Evolutionary conservation across 148 eudicot genomes (phyloP), one percentile per base, ranked within the genome.

Genomic region (Fallopia convolvulus): DNA sequence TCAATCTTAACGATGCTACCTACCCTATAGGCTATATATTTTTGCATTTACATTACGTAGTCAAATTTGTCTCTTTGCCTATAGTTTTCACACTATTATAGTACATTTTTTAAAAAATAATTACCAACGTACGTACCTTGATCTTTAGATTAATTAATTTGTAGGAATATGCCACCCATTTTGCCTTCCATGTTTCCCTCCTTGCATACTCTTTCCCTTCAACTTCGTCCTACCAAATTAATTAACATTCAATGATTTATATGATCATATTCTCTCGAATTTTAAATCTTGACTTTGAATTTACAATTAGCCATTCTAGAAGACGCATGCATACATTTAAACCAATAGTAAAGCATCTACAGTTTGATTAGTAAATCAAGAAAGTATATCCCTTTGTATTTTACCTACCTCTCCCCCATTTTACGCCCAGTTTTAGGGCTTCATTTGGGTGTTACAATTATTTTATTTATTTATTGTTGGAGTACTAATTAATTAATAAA

Each of bases 151-250:
- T 42, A 8, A 42, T 42, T 42, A 26, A 26, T 49, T 39, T 50
- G 33, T 65, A 68, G 33, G 41, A 21, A 71, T 56, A 15, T 73
- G 58, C 42, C 21, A 3, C 72, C 74, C 41, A 83, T 80, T 80
- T 83, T 36, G 56, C 72, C 78, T 74, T 74, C 82, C 85, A 32
- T 80, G 85, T 83, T 80, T 80, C 85, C 85, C 82, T 74, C 82
- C 15, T 68, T 53, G 52, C 80, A 83, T 77, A 80, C 85, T 83
- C 72, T 68, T 79, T 26, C 40, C 58, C 82, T 77, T 11, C 42
- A 80, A 74, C 72, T 83, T 68, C 75, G 76, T 80, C 82, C 82
- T 70, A 42, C 21, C 68, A 1, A 70, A 17, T 8, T 21, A 12
- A 47, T 12, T 17, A 70, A 3, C n/a, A 6, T n/a, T 18, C 58